Evolutionary conservation across 495 filamentous ascomycete species (phyloP), one percentile per base, ranked within the genome.

Genomic region (Aspergillus funiculosus): DNA sequence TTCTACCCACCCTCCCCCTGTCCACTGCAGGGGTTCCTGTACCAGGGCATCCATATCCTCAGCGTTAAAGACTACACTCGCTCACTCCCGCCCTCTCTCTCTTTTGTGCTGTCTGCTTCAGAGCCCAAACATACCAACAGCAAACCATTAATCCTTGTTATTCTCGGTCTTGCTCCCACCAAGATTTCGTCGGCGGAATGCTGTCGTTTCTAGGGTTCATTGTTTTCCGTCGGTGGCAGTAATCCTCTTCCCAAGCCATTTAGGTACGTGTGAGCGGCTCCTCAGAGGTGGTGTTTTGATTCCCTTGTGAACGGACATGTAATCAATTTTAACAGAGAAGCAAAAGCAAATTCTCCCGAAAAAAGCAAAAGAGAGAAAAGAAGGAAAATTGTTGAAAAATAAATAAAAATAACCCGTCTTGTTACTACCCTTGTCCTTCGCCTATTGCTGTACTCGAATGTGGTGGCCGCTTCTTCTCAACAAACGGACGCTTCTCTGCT

Each of bases 171-270:
- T 39, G 35, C 39, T 32, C 22, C 46, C 46, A 50, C 39, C 50
- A 48, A 45, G 47, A 46, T 57, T 61, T 56, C 59, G 53, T 42
- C 59, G 57, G 51, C 43, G 49, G 53, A 48, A 44, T 53, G 54
- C 54, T 48, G 56, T 53, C 39, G 36, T 42, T 57, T 46, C 39
- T 45, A 52, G 50, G 47, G 40, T 52, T 44, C 47, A 44, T 53
- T 53, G 44, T 53, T 51, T 50, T 48, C 46, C 45, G 38, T 55
- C 55, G 61, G 57, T 57, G 54, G 36, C 51, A 53, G 52, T 41
- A 41, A 32, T 34, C 41, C 43, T 53, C 42, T 51, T 41, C 50
- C 53, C 53, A 57, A 35, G 46, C 54, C 35, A 45, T 45, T 46
- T 25, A 48, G 46, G 47, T 48, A 40, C 47, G 52, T 55, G 48